Evolutionary conservation across 371 early-diverging fungal genomes (phyloP).

Genomic region (Mucor irregularis): DNA sequence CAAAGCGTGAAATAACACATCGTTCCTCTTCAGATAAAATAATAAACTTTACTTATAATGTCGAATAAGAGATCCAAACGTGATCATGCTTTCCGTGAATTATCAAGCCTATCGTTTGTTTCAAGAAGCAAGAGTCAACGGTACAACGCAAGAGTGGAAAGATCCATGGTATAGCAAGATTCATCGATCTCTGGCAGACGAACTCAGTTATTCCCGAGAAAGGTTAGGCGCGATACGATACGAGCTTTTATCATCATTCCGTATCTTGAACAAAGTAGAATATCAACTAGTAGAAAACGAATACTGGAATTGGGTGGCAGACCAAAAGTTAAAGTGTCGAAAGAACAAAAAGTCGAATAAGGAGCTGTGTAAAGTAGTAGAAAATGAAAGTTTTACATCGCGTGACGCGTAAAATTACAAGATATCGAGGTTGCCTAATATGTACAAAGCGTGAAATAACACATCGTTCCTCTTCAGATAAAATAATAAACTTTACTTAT

Average conservation of each 20-base stretch:
- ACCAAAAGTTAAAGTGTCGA: conserved; percentile 42
- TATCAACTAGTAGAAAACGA: conserved; percentile 48
- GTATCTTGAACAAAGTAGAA: conserved; percentile 50
- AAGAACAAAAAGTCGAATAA: not conserved
- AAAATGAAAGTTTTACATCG: too few species aligned
- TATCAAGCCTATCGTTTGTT: conserved; percentile 27
- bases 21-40: too few species aligned
- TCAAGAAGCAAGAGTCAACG: conserved; percentile 10
- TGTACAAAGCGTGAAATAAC: too few species aligned
- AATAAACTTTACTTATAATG: too few species aligned
- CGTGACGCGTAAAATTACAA: not conserved
- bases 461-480: too few species aligned
- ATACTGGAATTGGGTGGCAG: conserved; percentile 59
- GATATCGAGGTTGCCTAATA: too few species aligned
- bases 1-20: too few species aligned
- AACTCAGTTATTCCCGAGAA: conserved; percentile 49
- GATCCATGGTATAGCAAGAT: conserved; percentile 28
- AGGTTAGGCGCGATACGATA: conserved; percentile 52
- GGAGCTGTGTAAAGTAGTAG: not conserved
- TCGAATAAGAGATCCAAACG: too few species aligned
- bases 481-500: too few species aligned
- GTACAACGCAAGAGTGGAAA: not conserved
- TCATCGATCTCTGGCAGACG: conserved; percentile 52
- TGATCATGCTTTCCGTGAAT: too few species aligned
- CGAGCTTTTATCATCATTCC: conserved; percentile 49